Evolutionary conservation across 352 stramenopile genomes (phyloP), one percentile per base, ranked within the genome.

Genomic region (Globisporangium emineosum): DNA sequence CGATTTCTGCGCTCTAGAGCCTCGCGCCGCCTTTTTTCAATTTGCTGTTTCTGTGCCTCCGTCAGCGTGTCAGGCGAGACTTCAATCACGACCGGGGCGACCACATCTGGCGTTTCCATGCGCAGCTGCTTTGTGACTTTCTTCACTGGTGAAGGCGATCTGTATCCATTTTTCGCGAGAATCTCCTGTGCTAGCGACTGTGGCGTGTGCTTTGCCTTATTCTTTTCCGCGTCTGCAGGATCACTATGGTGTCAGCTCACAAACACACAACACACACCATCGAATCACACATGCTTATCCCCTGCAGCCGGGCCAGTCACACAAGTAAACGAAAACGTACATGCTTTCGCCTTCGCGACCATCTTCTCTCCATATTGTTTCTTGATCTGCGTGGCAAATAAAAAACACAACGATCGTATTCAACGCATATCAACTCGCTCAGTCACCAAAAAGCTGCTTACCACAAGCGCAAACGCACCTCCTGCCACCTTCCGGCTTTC

Each of bases 341-440:
- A 95, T 7, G 60, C 68, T 69, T 80, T 91, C 2, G 84, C 81
- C 57, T 89, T 89, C 10, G 27, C 57, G 30, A 90, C 54, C 64
- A 93, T 91, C 60, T 90, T 93, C 23, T 87, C 71, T 17, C 84
- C 83, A 57, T 91, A 93, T 6, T 74, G 45, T 35, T 58, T 65
- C 61, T 78, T 71, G 66, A 93, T 91, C 83, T 95, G 29, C 49
- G 9, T 29, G 19, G 5, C 40, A 47, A 29, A 33, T 5, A 59
- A 5, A 49, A 15, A 32, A 40, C 21, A 30, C 13, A 35, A 21
- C 23, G 25, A 35, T 23, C 21, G 17, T 5, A 12, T 8, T 30
- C 21, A 25, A 30, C n/a, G 13, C 21, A 19, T 52, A 19, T 15
- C 21, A 50, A 25, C 4, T 50, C 43, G 19, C 7, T 29, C 43